Base-by-base conservation (phyloP, 495 filamentous ascomycete species). In the Friedmanniomyces simplex region DNA sequence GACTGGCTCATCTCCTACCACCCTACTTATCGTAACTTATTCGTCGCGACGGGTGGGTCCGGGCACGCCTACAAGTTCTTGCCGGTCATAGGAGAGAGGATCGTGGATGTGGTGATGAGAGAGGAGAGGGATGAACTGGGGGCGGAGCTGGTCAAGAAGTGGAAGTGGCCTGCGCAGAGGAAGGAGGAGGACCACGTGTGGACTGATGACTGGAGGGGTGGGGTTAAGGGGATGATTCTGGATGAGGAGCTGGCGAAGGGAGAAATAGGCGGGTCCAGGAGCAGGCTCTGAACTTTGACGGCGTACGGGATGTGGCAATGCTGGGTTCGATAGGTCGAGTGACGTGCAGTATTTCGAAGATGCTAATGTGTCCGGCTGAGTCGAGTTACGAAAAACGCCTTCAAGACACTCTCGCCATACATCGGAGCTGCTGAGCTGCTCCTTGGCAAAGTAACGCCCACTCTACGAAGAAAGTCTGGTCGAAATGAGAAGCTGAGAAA, bases 11-110 rank as follows among this genome's bases (percentile, higher is more conserved):
- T 95, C 55, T 78, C 82, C 54, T 87, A 86, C 59, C 87, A 93
- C 59, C 89, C 89, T 0, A 65, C 69, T 10, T 80, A 81, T 66
- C 63, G 76, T 24, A 78, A 79, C 13, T 72, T 95, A 20, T 90
- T 95, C 69, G 65, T 96, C 14, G 85, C 88, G 1, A 91, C 87
- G 0, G 90, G 90, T 14, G 90, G 87, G 14, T 88, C 83, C 63
- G 90, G 90, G 1, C 91, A 96, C 68, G 90, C 69, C 3, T 95
- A 85, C 73, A 95, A 95, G 68, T 95, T 95, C 68, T 70, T 95
- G 68, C 90, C 90, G 1, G 82, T 95, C 16, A 69, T 95, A 13
- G 90, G 91, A 14, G 85, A 87, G 52, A 82, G 82, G 66, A 77
- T 95, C 43, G 83, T 84, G 13, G 83, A 88, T 63, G 78, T 80